A percentile compares a stretch with the other conserved stretches of the same genome.
Conservation (phyloP, 805 yeast genomes). For the Starmerella asiatica region DNA sequence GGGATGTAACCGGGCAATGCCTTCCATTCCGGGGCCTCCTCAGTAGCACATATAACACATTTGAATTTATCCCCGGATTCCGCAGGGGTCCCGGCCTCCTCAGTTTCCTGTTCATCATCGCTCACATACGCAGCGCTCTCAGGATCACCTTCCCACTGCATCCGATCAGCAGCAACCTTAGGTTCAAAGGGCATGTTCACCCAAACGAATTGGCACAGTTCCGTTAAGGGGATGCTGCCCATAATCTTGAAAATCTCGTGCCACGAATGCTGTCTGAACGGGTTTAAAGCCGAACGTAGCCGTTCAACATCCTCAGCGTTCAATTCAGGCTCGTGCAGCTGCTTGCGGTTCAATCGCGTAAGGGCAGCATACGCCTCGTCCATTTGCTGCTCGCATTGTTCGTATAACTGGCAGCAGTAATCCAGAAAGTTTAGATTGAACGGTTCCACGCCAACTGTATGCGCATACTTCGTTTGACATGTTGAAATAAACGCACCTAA, state of each 20-base stretch:
- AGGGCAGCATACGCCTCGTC: conserved; percentile 38
- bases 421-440: conserved; percentile 74
- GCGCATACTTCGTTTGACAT: conserved; percentile 44
- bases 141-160: conserved; percentile 43
- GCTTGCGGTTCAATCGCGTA: conserved; percentile 38
- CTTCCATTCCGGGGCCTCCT: conserved; percentile 49
- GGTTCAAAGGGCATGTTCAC: conserved; percentile 22
- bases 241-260: conserved; percentile 60
- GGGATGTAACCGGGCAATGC: conserved; percentile 49
- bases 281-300: conserved; percentile 63
- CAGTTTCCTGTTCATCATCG: conserved; percentile 23
- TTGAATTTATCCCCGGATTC: neutral
- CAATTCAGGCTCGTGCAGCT: conserved; percentile 67
- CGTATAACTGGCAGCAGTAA: conserved; percentile 43
- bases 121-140: conserved; percentile 31
- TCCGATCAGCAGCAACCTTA: neutral
- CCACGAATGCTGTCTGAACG: conserved; percentile 58
- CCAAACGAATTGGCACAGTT: conserved; percentile 82
- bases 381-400: conserved; percentile 40
- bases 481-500: conserved; percentile 42
- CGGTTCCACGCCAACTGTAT: conserved; percentile 38
- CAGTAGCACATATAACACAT: conserved; percentile 63
- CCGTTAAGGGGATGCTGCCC: conserved; percentile 60
- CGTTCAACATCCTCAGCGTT: conserved; percentile 44
- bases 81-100: conserved; percentile 62